Evolutionary conservation across 495 filamentous ascomycete species (phyloP).

Genomic region (Xylaria intraflava): DNA sequence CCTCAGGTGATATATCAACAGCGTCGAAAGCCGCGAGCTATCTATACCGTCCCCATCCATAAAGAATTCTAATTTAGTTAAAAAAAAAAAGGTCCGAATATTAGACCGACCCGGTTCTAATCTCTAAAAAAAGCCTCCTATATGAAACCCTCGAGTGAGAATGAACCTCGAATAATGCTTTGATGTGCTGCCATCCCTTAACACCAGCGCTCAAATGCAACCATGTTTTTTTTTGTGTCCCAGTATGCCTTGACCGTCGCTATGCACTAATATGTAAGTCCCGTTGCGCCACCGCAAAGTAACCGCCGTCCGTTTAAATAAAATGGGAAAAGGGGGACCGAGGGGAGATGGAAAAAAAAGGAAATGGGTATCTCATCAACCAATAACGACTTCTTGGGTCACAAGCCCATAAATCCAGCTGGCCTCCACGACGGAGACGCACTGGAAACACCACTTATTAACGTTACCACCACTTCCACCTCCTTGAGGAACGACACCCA

Average conservation of each 20-base stretch:
- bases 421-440: slow-evolving; percentile 37
- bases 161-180: neutral
- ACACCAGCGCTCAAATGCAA: slow-evolving; percentile 12
- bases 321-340: neutral
- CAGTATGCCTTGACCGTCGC: neutral
- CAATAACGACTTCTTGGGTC: slow-evolving; percentile 37
- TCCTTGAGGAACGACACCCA: slow-evolving; percentile 57
- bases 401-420: slow-evolving; percentile 41
- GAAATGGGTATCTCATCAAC: slow-evolving; percentile 26
- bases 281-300: neutral
- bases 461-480: slow-evolving; percentile 70
- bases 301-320: neutral
- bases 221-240: no score
- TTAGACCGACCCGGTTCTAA: no score
- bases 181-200: neutral
- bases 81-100: no score
- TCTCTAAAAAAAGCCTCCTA: no score
- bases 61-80: no score
- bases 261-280: neutral
- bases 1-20: no score
- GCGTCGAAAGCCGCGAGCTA: no score
- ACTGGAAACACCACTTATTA: slow-evolving; percentile 78
- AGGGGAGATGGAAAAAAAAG: slow-evolving; percentile 7
- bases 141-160: no score
- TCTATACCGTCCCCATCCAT: no score